Conservation (phyloP, 441 rosid species). For the Euphorbia corollata region DNA sequence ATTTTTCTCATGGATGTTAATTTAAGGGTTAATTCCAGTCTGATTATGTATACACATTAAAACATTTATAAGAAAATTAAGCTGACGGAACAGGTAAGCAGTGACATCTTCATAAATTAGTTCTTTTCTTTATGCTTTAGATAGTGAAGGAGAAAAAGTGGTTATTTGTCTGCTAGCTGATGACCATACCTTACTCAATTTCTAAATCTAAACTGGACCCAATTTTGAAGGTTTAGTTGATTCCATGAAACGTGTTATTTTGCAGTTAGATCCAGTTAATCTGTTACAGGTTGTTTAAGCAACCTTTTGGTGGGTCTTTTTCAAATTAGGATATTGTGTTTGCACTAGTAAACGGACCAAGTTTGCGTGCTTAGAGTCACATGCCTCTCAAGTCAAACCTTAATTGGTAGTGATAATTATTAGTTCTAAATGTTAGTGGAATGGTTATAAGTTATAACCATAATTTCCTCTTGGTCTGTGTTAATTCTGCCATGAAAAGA, state of each 20-base stretch:
- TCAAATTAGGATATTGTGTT: no score
- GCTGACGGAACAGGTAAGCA: background rate
- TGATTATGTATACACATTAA: background rate
- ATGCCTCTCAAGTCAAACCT: no score
- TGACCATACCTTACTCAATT: background rate
- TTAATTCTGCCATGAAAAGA: background rate
- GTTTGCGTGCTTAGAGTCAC: no score
- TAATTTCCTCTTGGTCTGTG: background rate
- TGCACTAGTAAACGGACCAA: no score
- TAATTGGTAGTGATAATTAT: background rate
- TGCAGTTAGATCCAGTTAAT: no score
- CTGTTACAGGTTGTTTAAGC: no score
- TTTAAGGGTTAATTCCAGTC: background rate
- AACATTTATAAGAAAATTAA: background rate
- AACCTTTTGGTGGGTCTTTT: no score
- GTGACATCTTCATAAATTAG: background rate
- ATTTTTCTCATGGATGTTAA: background rate
- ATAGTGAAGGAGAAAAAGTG: constrained; percentile 5
- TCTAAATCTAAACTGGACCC: background rate
- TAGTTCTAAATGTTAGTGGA: background rate
- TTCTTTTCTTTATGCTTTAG: background rate
- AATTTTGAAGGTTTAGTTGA: background rate
- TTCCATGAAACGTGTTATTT: no score
- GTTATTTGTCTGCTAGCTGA: constrained; percentile 8
- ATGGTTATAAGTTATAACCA: background rate